Base-by-base conservation (phyloP, 2,329 filamentous ascomycete genomes). In the Nakataea oryzae region DNA sequence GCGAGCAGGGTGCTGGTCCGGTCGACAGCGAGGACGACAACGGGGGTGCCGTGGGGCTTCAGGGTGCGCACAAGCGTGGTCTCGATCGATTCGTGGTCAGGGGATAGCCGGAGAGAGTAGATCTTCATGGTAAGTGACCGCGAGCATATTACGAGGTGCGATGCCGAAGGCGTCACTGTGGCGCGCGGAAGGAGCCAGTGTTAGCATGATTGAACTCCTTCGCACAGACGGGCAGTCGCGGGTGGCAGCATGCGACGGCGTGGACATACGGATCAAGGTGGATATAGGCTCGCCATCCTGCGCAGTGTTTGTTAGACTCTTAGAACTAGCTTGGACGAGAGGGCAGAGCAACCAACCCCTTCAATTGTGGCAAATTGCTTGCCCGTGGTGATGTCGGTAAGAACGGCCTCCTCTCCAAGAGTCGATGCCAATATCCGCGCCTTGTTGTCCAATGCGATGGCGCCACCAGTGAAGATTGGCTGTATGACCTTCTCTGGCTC, bases 51-150 rank as follows among this genome's bases (percentile, higher is more conserved):
- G 72, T 97, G 95, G 9, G 95, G 92, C 73, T 96, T 97, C 34
- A 97, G 75, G 3, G 91, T 93, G 68, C 92, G 86, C 21, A 90
- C 73, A 21, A 96, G 84, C 59, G 87, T 85, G 26, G 86, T 75
- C 61, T 87, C 83, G 64, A 93, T 81, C 5, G 79, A 75, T 58
- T 79, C 79, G 50, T 83, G 79, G 26, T 83, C 79, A 30, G 79
- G 78, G 26, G 84, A 84, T 29, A 80, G 78, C 60, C 82, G 81
- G 29, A 99, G 80, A 24, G 88, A 77, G 76, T 91, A 97, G 67
- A 97, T 92, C 71, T 90, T 89, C 92, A 97, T 96, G 8, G 92
- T 93, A 62, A 97, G 81, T n/a, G 93, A 97, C 67, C 93, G 87
- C 24, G 95, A 99, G 78, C 93, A 97, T 67, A 96, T 79, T 66